Evolutionary conservation across 129 eudicot species (phyloP), one percentile per base, ranked within the genome.

Genomic region (Flaveria bidentis): DNA sequence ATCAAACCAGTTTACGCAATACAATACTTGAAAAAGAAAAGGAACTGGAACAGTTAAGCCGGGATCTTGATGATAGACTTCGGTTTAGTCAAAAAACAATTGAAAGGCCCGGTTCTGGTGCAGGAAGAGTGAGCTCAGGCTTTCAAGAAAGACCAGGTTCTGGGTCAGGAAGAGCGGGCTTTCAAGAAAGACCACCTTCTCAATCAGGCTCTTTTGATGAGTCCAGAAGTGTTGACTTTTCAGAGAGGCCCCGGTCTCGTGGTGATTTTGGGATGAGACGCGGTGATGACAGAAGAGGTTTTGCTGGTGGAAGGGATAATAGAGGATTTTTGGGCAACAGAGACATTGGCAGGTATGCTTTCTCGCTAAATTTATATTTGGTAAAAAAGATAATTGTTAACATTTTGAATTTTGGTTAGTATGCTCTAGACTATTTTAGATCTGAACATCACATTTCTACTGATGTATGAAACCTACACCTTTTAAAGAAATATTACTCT

Each of bases 91-190:
- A 83, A 81, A 91, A 84, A 44, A 65, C 73, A 25, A 56, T 77
- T 26, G 96, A 88, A 72, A 89, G 97, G 77, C 96, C 92, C 5
- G 88, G 93, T 66, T 91, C 97, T 83, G 97, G 94, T 23, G 82
- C 88, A 26, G 93, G 91, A 84, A 85, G 91, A 81, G 80, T 77
- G 49, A 85, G 91, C 44, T 75, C 93, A 62, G 96, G 93, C 45
- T 74, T 80, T 23, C 80, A 75, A 44, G 89, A 85, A 64, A 89
- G 90, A 42, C 87, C 84, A 11, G 82, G 87, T 57, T 83, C 91
- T 76, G 96, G 96, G 42, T 76, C 86, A 25, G 92, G 89, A 84
- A 83, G 89, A 82, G 78, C 77, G 47, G 87, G 93, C 49, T 73
- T 80, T 62, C 79, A 75, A 49, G 89, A 85, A 68, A 89, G 90